phyloP scores from a whole-genome alignment of 768 basidiomycete genomes.

The Russula sp. region DNA sequence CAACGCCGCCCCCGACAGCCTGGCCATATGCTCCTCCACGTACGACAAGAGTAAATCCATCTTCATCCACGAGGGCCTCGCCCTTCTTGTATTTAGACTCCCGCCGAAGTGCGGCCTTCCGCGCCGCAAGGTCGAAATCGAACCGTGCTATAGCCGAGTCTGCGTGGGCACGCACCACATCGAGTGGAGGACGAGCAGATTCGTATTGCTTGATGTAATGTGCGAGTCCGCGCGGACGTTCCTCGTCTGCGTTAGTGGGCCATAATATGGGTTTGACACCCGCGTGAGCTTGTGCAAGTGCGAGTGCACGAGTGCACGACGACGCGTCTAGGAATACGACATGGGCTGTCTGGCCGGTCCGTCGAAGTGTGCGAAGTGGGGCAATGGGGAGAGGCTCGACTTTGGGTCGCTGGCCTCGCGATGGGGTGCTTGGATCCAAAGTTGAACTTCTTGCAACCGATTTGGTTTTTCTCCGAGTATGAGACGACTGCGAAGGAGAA shows the following conservation, averaged over 20 bases:
- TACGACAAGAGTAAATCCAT: slow-evolving; percentile 94
- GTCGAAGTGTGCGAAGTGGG: slow-evolving; percentile 54
- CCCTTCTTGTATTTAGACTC: slow-evolving; percentile 72
- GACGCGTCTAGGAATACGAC: slow-evolving; percentile 68
- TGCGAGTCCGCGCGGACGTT: slow-evolving; percentile 62
- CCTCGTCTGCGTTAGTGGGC: slow-evolving; percentile 48
- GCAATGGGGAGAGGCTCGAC: slow-evolving; percentile 58
- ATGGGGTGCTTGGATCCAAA: slow-evolving; percentile 23
- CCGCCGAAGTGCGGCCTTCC: slow-evolving; percentile 41
- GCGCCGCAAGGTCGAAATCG: slow-evolving; percentile 67
- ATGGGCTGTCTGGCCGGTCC: slow-evolving; percentile 67
- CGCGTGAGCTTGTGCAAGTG: slow-evolving; percentile 38
- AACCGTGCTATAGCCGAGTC: slow-evolving; percentile 74
- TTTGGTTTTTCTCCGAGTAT: slow-evolving; percentile 39
- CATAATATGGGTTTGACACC: slow-evolving; percentile 57
- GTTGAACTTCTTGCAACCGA: slow-evolving; percentile 18
- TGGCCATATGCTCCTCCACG: slow-evolving; percentile 88
- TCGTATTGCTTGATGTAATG: slow-evolving; percentile 69
- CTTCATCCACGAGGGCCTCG: slow-evolving; percentile 88
- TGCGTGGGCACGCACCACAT: slow-evolving; percentile 70
- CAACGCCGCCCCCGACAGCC: slow-evolving; percentile 77
- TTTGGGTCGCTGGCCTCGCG: slow-evolving; percentile 41
- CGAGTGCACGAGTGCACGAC: slow-evolving; percentile 65
- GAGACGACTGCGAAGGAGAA: slow-evolving; percentile 17
- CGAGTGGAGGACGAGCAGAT: slow-evolving; percentile 71